Evolutionary conservation across 2,329 filamentous ascomycete genomes (phyloP).

Genomic region (Diatrype stigma): DNA sequence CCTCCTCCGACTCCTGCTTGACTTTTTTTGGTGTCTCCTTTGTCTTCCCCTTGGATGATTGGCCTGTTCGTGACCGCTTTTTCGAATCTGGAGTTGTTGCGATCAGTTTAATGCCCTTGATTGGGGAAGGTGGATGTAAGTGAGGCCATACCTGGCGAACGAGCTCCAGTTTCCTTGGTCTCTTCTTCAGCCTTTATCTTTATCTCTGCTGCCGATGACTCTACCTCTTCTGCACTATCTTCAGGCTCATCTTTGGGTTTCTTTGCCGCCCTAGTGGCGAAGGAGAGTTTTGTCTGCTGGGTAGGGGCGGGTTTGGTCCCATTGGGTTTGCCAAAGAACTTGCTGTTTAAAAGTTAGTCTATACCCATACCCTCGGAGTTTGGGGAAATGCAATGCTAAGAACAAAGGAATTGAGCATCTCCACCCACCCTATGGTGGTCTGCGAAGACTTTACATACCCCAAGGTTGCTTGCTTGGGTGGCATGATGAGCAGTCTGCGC

Average conservation of each 20-base stretch:
- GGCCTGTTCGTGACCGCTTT: conserved; percentile 37
- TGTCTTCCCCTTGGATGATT: conserved; percentile 17
- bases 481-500: conserved; percentile 23
- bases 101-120: conserved; percentile 3
- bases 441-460: conserved; percentile 32
- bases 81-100: conserved; percentile 33
- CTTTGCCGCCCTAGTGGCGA: conserved; percentile 54
- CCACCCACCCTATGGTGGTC: conserved; percentile 29
- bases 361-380: not conserved
- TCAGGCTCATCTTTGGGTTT: conserved; percentile 31
- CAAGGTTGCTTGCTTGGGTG: conserved; percentile 30
- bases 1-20: conserved; percentile 26
- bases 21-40: conserved; percentile 24
- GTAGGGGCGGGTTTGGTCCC: conserved; percentile 55
- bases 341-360: conserved; percentile 50
- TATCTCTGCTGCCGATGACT: conserved; percentile 9
- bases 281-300: conserved; percentile 76
- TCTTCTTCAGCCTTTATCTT: conserved; percentile 21
- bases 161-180: conserved; percentile 34
- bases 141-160: conserved; percentile 33
- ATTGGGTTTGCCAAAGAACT: conserved; percentile 73
- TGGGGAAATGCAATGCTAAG: not conserved
- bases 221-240: conserved; percentile 13
- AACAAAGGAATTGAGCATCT: conserved; percentile 4
- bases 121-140: not conserved